These are phyloP conservation scores for Fusarium euwallaceae DNA, from an alignment of 2,329 filamentous ascomycete genomes.

Conservation along the genomic window DNA sequence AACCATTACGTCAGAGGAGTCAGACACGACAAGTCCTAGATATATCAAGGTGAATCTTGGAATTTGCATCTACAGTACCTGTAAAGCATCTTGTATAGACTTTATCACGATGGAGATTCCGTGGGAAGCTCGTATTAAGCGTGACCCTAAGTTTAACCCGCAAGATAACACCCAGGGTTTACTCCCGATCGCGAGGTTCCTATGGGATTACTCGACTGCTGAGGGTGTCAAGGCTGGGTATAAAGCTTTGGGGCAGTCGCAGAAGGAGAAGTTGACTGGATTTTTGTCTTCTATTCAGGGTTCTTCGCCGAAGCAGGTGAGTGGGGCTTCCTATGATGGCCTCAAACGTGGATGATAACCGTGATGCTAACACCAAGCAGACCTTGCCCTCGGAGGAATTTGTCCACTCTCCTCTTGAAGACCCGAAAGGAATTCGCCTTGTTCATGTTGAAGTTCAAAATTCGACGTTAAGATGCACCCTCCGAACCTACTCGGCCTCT, in stretches of 20 bases:
- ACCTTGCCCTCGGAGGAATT: conserved; percentile 1
- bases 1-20: conserved; percentile 5
- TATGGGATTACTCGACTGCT: conserved; percentile 19
- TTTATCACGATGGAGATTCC: conserved; percentile 10
- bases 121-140: conserved; percentile 13
- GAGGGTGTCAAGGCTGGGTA: conserved; percentile 22
- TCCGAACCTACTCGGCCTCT: background rate
- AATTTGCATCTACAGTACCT: background rate
- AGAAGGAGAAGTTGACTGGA: conserved; percentile 1
- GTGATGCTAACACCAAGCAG: background rate
- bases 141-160: conserved; percentile 16
- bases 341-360: rapidly evolving
- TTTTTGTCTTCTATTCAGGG: background rate
- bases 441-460: background rate
- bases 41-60: background rate
- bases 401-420: background rate
- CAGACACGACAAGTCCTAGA: background rate
- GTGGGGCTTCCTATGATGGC: background rate
- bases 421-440: conserved; percentile 1
- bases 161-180: background rate
- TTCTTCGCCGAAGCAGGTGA: background rate
- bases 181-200: background rate
- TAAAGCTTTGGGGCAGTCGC: background rate
- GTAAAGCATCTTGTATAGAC: background rate
- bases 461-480: background rate